Percentiles rank a stretch among this genome's conserved stretches.
These are phyloP conservation scores for Austroboletus olivaceoglutinosus DNA, from an alignment of 1,284 basidiomycete genomes.

Conservation along the genomic window DNA sequence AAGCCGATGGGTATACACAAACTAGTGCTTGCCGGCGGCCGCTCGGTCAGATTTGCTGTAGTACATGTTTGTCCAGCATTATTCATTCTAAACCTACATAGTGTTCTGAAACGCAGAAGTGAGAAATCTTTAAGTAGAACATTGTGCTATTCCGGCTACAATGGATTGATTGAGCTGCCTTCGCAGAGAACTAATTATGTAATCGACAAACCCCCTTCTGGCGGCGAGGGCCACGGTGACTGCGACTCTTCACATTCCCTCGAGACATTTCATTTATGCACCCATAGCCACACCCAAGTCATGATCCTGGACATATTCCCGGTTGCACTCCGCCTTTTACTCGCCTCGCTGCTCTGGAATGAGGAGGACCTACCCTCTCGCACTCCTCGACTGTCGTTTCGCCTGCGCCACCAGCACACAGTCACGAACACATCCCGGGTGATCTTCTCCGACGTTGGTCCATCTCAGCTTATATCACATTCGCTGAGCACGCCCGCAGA, in stretches of 20 bases:
- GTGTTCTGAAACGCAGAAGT: no score
- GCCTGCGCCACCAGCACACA: constrained; percentile 63
- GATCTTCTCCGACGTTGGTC: constrained; percentile 52
- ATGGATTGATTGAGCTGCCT: neutral
- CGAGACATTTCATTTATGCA: neutral
- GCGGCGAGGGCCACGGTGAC: no score
- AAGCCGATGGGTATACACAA: no score
- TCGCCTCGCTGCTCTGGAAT: constrained; percentile 25
- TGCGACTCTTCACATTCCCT: no score
- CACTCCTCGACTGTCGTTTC: constrained; percentile 46
- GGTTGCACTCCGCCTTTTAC: constrained; percentile 23
- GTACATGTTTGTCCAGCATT: no score
- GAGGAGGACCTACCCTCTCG: constrained; percentile 9
- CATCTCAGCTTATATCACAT: constrained; percentile 26
- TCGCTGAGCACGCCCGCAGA: constrained; percentile 24
- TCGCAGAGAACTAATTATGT: neutral
- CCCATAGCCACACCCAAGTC: neutral
- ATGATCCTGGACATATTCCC: constrained; percentile 26
- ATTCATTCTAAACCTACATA: no score
- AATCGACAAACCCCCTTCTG: neutral
- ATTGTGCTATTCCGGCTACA: no score
- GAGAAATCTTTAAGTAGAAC: no score
- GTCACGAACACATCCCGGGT: constrained; percentile 49
- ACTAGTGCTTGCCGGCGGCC: no score
- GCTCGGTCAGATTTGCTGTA: no score